phyloP scores from a whole-genome alignment of 2,329 filamentous ascomycete species.

The Eutypella sp. region DNA sequence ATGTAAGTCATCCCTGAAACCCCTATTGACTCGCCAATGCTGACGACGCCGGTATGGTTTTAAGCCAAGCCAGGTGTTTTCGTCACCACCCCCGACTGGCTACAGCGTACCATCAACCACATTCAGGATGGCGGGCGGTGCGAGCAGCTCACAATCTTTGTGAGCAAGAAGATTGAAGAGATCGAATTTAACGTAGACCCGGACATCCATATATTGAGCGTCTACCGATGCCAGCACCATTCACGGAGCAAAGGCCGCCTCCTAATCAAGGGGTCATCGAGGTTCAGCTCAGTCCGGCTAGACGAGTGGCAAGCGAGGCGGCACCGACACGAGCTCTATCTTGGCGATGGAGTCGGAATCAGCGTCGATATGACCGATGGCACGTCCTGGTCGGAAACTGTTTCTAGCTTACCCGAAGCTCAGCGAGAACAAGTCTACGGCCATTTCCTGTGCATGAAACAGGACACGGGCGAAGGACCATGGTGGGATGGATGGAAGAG shows the following conservation, averaged over 20 bases:
- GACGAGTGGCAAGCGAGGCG: slow-evolving; percentile 1
- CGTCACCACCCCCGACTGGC: slow-evolving; percentile 1
- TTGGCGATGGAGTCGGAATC: slow-evolving; percentile 1
- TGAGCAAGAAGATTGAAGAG: slow-evolving; percentile 2
- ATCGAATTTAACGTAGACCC: slow-evolving; percentile 1
- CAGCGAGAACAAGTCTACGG: slow-evolving; percentile 2
- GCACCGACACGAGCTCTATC: neutral
- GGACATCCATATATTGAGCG: neutral
- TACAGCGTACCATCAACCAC: slow-evolving; percentile 3
- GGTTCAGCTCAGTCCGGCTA: neutral
- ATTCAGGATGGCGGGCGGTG: neutral
- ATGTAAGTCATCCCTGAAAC: neutral
- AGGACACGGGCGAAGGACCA: neutral
- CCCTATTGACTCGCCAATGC: neutral
- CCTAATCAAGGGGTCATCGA: slow-evolving; percentile 1
- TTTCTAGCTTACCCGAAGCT: neutral
- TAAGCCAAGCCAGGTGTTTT: slow-evolving; percentile 2
- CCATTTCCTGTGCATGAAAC: slow-evolving; percentile 4
- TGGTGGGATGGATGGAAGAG: neutral
- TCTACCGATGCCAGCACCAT: slow-evolving; percentile 1
- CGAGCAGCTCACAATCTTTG: neutral
- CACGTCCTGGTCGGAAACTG: neutral
- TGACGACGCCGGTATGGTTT: neutral
- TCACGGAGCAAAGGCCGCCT: neutral
- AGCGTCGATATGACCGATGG: neutral